These are phyloP conservation scores for Dioscorea cayenensis DNA, from an alignment of 116 monocot genomes.

Conservation along the genomic window DNA sequence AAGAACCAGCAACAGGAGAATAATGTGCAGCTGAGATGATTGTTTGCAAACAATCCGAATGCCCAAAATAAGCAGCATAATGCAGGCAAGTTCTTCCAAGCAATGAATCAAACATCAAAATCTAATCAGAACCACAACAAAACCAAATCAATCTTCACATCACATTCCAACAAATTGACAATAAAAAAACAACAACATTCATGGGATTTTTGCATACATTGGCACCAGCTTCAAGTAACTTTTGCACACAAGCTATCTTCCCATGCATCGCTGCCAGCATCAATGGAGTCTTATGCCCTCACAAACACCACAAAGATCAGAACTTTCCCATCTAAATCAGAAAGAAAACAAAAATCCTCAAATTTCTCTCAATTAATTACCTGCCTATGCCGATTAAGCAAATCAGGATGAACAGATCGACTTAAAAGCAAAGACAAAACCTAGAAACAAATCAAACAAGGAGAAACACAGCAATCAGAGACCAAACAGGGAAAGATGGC, in stretches of 20 bases:
- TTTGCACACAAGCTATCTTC: conserved; percentile 64
- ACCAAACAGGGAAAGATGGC: neutral
- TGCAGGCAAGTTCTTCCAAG: conserved; percentile 79
- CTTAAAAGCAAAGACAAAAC: conserved; percentile 35
- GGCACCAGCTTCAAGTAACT: conserved; percentile 70
- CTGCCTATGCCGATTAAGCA: conserved; percentile 36
- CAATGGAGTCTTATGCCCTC: conserved; percentile 56
- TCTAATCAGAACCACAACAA: conserved; percentile 21
- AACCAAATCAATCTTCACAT: conserved; percentile 1
- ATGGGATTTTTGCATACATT: conserved; percentile 32
- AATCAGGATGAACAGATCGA: conserved; percentile 22
- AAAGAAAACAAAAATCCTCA: conserved; percentile 4
- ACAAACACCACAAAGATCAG: neutral
- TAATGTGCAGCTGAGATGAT: conserved; percentile 57
- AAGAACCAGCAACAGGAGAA: conserved; percentile 55
- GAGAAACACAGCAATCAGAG: conserved; percentile 1
- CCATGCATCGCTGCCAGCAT: conserved; percentile 94
- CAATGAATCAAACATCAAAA: conserved; percentile 89
- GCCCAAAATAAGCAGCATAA: conserved; percentile 78
- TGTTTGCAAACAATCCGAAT: conserved; percentile 62
- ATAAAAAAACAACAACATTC: neutral
- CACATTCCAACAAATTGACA: neutral
- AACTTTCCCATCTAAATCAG: neutral
- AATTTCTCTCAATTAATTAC: conserved; percentile 6
- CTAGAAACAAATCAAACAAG: conserved; percentile 7